Conservation (phyloP, 2,329 filamentous ascomycete genomes). For the Beauveria varroae region DNA sequence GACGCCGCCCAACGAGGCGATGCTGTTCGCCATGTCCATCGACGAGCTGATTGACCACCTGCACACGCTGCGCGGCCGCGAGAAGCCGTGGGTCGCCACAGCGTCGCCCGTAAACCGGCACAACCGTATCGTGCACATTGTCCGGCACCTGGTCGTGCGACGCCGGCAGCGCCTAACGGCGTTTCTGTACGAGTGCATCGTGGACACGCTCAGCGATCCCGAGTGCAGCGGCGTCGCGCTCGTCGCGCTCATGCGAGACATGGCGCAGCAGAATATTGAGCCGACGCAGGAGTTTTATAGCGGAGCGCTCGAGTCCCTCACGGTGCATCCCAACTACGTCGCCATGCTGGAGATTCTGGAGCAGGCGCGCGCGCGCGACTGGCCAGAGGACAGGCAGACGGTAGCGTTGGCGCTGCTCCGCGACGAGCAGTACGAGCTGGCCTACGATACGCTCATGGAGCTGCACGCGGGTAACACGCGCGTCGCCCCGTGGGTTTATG, state of each 20-base stretch:
- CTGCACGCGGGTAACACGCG: constrained; percentile 50
- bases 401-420: constrained; percentile 68
- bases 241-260: constrained; percentile 59
- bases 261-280: constrained; percentile 54
- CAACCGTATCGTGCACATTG: constrained; percentile 32
- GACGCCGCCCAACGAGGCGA: constrained; percentile 15
- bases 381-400: constrained; percentile 49
- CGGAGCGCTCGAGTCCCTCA: constrained; percentile 62
- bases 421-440: constrained; percentile 77
- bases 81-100: constrained; percentile 14
- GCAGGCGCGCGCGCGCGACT: constrained; percentile 68
- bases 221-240: constrained; percentile 62
- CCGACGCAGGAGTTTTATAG: constrained; percentile 63
- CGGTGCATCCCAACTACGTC: constrained; percentile 79
- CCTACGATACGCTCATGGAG: constrained; percentile 60
- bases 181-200: constrained; percentile 65
- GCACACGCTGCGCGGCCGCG: constrained; percentile 18
- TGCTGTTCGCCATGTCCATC: constrained; percentile 14
- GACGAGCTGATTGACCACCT: constrained; percentile 23
- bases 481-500: constrained; percentile 67
- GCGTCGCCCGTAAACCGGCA: constrained; percentile 17
- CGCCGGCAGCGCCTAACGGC: constrained; percentile 47
- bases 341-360: constrained; percentile 63
- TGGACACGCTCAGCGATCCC: constrained; percentile 61
- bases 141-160: constrained; percentile 51